A percentile compares a stretch with the other conserved stretches of the same genome.
phyloP scores from a whole-genome alignment of 169 alveolate species.

The Amoebophrya sp. region DNA sequence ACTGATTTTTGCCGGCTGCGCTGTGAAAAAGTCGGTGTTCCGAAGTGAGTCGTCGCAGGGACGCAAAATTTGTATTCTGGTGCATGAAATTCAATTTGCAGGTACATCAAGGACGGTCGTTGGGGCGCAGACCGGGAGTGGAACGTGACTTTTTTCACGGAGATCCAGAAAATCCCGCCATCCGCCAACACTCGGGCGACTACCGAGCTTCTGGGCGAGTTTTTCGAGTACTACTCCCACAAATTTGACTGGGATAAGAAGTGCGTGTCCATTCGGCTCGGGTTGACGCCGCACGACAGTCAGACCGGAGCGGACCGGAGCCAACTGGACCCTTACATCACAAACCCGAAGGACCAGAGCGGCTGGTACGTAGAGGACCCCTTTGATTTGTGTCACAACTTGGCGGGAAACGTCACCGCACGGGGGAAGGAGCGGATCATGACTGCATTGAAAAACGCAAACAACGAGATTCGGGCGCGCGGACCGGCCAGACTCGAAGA shows the following conservation, averaged over 20 bases:
- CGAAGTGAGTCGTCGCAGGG: too few relatives aligned
- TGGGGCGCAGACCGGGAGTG: neutral
- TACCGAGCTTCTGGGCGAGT: neutral
- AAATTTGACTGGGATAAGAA: neutral
- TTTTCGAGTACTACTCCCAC: neutral
- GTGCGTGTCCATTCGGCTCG: neutral
- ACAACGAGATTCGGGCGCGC: neutral
- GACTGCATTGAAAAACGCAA: neutral
- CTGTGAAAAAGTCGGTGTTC: too few relatives aligned
- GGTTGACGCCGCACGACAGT: neutral
- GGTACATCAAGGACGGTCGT: neutral
- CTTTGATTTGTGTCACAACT: neutral
- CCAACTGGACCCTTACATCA: neutral
- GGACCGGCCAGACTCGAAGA: neutral
- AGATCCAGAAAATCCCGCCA: neutral
- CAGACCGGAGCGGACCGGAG: neutral
- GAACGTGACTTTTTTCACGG: neutral
- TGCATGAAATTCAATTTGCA: too few relatives aligned
- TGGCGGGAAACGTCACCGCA: constrained; percentile 18
- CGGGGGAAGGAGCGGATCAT: neutral
- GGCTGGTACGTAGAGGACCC: constrained; percentile 3
- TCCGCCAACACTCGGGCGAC: neutral
- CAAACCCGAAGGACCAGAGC: neutral
- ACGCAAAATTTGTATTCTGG: too few relatives aligned
- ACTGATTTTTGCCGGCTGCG: too few relatives aligned